Conservation (phyloP, 1,284 basidiomycete genomes). For the Mycena sp. region DNA sequence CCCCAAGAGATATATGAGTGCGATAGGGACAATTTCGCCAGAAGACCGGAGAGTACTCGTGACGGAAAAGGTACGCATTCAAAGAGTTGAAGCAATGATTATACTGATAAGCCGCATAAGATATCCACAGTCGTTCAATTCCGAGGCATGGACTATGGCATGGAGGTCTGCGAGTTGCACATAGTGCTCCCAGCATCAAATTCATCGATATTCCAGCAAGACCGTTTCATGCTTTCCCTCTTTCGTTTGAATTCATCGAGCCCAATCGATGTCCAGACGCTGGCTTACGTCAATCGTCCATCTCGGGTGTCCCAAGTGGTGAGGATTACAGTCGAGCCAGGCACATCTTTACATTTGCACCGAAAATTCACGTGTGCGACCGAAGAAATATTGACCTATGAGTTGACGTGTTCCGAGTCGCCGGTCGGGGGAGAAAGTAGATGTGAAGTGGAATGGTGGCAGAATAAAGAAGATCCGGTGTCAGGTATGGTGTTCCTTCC, state of each 20-base stretch:
- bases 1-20: conserved; percentile 11
- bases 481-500: neutral
- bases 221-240: too few species aligned
- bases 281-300: neutral
- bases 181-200: conserved; percentile 26
- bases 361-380: neutral
- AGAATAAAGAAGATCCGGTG: conserved; percentile 12
- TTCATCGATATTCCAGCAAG: too few species aligned
- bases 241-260: neutral
- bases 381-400: conserved; percentile 1
- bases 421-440: neutral
- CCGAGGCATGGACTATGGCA: conserved; percentile 35
- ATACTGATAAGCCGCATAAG: conserved; percentile 13
- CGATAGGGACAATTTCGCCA: conserved; percentile 30
- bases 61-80: conserved; percentile 17
- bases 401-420: neutral
- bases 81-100: neutral
- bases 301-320: neutral
- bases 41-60: conserved; percentile 24
- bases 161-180: conserved; percentile 34
- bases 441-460: conserved; percentile 25
- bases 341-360: neutral
- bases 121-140: conserved; percentile 36
- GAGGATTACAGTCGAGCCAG: neutral
- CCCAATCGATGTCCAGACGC: neutral